A percentile compares a stretch with the other conserved stretches of the same genome.
Evolutionary conservation across 2,329 filamentous ascomycete species (phyloP).

Genomic region (Fusarium papillatum): DNA sequence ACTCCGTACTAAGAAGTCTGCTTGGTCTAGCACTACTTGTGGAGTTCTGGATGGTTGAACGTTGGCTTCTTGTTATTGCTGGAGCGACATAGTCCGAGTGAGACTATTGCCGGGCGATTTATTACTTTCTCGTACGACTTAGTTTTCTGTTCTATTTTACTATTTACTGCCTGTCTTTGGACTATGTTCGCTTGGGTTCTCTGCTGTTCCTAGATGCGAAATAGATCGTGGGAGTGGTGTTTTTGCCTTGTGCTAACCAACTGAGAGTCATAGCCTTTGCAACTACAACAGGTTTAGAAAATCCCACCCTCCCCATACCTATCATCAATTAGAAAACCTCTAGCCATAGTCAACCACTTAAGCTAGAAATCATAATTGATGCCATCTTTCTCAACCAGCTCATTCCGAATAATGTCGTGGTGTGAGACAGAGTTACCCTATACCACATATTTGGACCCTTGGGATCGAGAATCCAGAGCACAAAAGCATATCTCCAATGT

Average conservation of each 20-base stretch:
- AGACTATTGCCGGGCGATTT: not conserved
- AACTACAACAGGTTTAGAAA: not conserved
- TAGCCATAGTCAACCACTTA: not conserved
- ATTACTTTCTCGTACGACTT: not conserved
- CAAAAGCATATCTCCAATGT: not conserved
- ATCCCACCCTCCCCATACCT: rapidly evolving
- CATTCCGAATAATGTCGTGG: not conserved
- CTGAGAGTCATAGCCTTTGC: no score
- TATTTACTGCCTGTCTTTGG: no score
- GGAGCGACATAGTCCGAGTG: not conserved
- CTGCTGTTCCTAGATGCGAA: rapidly evolving
- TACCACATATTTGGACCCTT: not conserved
- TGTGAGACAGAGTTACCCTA: not conserved
- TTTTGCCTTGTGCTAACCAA: no score
- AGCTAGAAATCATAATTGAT: not conserved
- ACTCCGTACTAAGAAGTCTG: not conserved
- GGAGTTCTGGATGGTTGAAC: not conserved
- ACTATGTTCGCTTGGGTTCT: not conserved
- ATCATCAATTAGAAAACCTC: not conserved
- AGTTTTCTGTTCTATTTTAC: no score
- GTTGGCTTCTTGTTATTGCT: not conserved
- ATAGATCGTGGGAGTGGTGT: no score
- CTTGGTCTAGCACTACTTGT: not conserved
- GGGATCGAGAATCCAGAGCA: not conserved
- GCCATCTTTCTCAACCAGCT: not conserved